Evolutionary conservation across 2,329 filamentous ascomycete genomes (phyloP), one percentile per base, ranked within the genome.

Genomic region (Colletotrichum lindemuthianum): DNA sequence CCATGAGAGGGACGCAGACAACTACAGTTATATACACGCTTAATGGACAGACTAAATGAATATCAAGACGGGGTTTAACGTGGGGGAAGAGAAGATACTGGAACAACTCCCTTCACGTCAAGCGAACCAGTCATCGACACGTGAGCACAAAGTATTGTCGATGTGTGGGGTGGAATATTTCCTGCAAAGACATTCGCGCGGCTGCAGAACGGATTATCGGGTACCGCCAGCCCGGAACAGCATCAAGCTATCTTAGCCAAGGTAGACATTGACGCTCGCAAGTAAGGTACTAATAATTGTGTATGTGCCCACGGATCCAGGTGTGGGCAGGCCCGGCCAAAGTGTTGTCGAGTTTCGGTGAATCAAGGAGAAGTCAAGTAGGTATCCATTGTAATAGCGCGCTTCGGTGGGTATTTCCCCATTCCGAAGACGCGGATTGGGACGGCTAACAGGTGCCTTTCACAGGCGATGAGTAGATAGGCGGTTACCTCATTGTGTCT

Each of bases 371-470:
- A 13, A 12, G 11, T 9, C 45, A 41, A 47, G 13, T 43, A 13
- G 41, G 41, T 9, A 43, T 43, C 11, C 41, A 13, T 47, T n/a
- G n/a, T 36, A 44, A 60, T 34, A 40, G 41, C 32, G 58, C 58
- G 41, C 40, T 51, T 65, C 63, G 63, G 63, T 34, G 15, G 13
- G 45, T 40, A 57, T 63, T 65, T 61, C 45, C 52, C 63, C 63
- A 58, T 53, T 48, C 51, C 58, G 57, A 56, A 51, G 63, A 65
- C 47, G 58, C 47, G 32, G 47, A 56, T 61, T 65, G 58, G 58
- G 33, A 61, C 58, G 61, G 58, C 10, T 48, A 52, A 61, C 51
- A 65, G 63, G 58, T 58, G 51, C 58, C 63, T 61, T 61, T 61
- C 63, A 63, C 47, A 52, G 44, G 37, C 39, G 32, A 13, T 34